Conservation (phyloP, 2,329 filamentous ascomycete genomes). For the Xylariaceae sp. region DNA sequence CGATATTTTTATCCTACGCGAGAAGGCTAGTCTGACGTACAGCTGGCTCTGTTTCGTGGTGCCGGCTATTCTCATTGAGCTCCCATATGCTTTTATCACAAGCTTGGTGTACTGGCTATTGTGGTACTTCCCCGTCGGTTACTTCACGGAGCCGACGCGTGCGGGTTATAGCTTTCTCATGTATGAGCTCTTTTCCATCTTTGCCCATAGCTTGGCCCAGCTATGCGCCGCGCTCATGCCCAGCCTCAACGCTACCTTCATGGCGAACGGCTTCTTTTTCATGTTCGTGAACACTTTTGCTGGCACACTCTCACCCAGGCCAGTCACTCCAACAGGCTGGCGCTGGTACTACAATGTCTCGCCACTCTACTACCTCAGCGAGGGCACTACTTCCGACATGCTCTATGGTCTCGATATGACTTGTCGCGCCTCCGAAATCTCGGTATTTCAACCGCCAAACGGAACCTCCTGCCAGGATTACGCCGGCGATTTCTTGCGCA, state of each 20-base stretch:
- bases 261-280: conserved; percentile 32
- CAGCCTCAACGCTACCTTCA: conserved; percentile 21
- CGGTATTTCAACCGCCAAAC: conserved; percentile 17
- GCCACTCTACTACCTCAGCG: conserved; percentile 22
- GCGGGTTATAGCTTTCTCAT: conserved; percentile 65
- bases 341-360: conserved; percentile 30
- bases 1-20: conserved; percentile 71
- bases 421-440: conserved; percentile 11
- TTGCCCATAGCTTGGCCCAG: conserved; percentile 25
- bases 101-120: conserved; percentile 69
- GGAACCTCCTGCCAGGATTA: too few species aligned
- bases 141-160: conserved; percentile 57
- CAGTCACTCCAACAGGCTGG: conserved; percentile 26
- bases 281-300: conserved; percentile 41
- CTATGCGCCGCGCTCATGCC: conserved; percentile 24
- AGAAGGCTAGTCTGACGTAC: conserved; percentile 78
- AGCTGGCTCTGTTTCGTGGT: conserved; percentile 74
- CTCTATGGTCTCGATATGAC: conserved; percentile 20
- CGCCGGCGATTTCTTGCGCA: too few species aligned
- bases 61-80: conserved; percentile 69
- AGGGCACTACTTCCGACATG: conserved; percentile 15
- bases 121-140: conserved; percentile 60
- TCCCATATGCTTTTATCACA: conserved; percentile 71
- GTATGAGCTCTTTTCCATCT: conserved; percentile 66
- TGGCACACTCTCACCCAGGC: conserved; percentile 21